Base-by-base conservation (phyloP, 176 grass and related monocot genomes). In the Chrysopogon serrulatus region DNA sequence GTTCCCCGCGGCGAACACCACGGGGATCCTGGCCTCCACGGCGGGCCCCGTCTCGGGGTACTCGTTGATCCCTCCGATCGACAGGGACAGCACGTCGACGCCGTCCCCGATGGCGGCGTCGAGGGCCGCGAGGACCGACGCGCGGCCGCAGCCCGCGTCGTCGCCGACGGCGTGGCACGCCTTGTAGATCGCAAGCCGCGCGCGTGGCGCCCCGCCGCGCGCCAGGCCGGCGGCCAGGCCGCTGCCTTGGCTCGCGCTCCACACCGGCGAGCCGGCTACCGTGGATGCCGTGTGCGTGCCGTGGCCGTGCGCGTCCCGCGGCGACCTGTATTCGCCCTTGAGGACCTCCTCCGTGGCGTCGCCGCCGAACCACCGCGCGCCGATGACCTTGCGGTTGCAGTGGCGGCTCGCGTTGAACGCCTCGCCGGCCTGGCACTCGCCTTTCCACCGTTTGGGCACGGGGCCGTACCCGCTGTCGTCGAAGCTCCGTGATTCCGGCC, bases 101-200 rank as follows among this genome's bases (percentile, higher is more conserved):
- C 94, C 94, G 5, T 95, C 90, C 13, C 83, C 19, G 5, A 92
- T 85, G 69, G 92, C 92, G 7, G 85, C 78, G 11, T 94, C 92
- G 8, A 94, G 68, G 33, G 87, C 92, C 0, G 65, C 78, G 0
- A 92, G 73, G 32, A 90, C 0, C 0, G 27, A 24, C 3, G 81
- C 87, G 0, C 2, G 36, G 1, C 8, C 10, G 16, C 87, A 62
- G 0, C 2, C 3, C 26, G 15, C 0, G 4, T 2, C 2, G 7
- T 19, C 2, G 13, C 43, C 43, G 13, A 15, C 43, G 14, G 43
- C 43, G 43, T 45, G 43, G 5, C 68, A 71, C 0, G 1, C 88
- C 60, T 92, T 96, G 49, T 96, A 96, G 31, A 96, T 5, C 0
- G 83, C 90, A 10, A 93, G 26, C 10, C 93, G 45, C 10, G 90